Conservation (phyloP, 495 filamentous ascomycete species). For the Polyplosphaeria fusca region DNA sequence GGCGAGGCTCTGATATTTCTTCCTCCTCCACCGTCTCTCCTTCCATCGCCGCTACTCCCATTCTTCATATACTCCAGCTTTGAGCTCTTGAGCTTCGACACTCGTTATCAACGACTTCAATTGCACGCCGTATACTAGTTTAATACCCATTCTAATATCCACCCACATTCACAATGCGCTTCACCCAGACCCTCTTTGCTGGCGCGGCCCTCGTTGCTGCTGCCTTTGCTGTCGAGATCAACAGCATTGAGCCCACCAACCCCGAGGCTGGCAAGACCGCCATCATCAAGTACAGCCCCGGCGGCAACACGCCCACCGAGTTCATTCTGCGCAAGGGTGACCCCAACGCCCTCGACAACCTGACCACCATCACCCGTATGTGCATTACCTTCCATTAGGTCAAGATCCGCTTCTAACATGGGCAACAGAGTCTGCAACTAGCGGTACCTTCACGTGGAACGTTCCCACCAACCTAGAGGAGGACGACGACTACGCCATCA, state of each 20-base stretch:
- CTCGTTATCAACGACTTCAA: conserved; percentile 18
- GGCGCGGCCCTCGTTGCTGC: conserved; percentile 35
- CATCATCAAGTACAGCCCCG: conserved; percentile 27
- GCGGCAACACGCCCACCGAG: conserved; percentile 33
- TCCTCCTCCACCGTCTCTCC: conserved; percentile 12
- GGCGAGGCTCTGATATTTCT: not conserved
- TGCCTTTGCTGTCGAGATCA: conserved; percentile 35
- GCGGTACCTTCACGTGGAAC: conserved; percentile 35
- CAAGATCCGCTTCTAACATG: not conserved
- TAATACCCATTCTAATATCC: conserved; percentile 14
- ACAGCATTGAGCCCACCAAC: conserved; percentile 22
- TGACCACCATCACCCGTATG: conserved; percentile 33
- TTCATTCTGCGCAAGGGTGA: conserved; percentile 39
- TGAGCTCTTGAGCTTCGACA: conserved; percentile 13
- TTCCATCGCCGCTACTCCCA: not conserved
- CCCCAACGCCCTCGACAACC: conserved; percentile 28
- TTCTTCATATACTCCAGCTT: not conserved
- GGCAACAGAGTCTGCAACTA: conserved; percentile 13
- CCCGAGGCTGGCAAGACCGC: conserved; percentile 16
- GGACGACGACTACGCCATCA: conserved; percentile 38
- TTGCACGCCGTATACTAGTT: not conserved
- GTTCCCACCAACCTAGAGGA: conserved; percentile 28
- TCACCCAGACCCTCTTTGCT: conserved; percentile 33
- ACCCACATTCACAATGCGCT: conserved; percentile 36
- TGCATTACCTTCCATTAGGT: not conserved